phyloP scores from a whole-genome alignment of 805 yeast species.

The Metschnikowia gelsemii region DNA sequence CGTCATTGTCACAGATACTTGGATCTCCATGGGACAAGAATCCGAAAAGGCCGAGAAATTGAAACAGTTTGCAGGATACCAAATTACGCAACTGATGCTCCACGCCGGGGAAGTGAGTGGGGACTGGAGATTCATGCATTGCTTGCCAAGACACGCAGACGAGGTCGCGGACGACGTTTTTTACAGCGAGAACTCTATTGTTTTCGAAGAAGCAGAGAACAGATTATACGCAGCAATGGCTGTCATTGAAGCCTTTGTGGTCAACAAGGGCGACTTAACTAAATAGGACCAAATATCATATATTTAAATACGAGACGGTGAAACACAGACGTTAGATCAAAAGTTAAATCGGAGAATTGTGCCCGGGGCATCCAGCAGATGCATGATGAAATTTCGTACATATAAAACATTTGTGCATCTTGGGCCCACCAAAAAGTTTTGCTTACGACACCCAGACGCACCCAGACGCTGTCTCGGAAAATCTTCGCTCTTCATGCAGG shows the following conservation, averaged over 20 bases:
- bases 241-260: conserved; percentile 83
- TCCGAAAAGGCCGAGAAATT: conserved; percentile 67
- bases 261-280: conserved; percentile 41
- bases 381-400: conserved; percentile 1
- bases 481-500: conserved; percentile 6
- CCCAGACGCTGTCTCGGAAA: conserved; percentile 6
- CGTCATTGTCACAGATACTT: conserved; percentile 91
- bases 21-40: conserved; percentile 98
- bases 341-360: no score
- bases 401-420: neutral
- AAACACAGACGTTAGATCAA: no score
- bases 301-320: no score
- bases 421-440: no score
- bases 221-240: conserved; percentile 96
- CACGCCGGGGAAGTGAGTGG: conserved; percentile 53
- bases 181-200: conserved; percentile 75
- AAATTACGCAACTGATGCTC: conserved; percentile 69
- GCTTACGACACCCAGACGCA: no score
- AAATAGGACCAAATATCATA: conserved; percentile 5
- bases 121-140: conserved; percentile 93
- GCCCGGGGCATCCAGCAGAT: neutral
- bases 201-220: conserved; percentile 95
- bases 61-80: conserved; percentile 83
- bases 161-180: conserved; percentile 94
- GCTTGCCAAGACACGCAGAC: conserved; percentile 92